These are phyloP conservation scores for Penicillium italicum DNA, from an alignment of 2,329 filamentous ascomycete genomes.

Conservation along the genomic window DNA sequence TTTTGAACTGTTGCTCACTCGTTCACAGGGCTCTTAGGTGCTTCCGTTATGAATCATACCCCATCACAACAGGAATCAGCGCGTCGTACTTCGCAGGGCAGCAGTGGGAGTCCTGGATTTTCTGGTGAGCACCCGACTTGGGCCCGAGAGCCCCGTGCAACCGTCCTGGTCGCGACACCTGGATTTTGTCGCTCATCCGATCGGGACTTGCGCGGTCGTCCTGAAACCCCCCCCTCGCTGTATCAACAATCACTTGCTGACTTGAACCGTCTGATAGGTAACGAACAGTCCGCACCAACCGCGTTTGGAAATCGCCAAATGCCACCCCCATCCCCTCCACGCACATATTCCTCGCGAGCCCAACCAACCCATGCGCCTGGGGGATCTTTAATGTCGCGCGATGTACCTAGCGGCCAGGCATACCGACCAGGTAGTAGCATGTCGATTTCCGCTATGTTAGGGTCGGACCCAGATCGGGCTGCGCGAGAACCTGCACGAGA, in stretches of 20 bases:
- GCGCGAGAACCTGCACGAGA: slow-evolving; percentile 45
- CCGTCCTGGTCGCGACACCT: slow-evolving; percentile 3
- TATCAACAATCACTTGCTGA: slow-evolving; percentile 3
- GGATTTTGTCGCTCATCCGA: slow-evolving; percentile 1
- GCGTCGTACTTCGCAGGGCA: slow-evolving; percentile 37
- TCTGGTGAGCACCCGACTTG: slow-evolving; percentile 34
- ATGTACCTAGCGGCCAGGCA: slow-evolving; percentile 51
- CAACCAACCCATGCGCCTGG: slow-evolving; percentile 40
- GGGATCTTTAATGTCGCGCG: slow-evolving; percentile 48
- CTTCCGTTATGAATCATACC: slow-evolving; percentile 38
- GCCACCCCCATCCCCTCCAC: slow-evolving; percentile 52
- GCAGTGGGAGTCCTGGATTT: slow-evolving; percentile 35
- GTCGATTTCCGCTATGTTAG: slow-evolving; percentile 71
- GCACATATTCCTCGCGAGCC: slow-evolving; percentile 44
- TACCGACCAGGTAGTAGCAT: slow-evolving; percentile 62
- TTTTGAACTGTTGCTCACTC: slow-evolving; percentile 22
- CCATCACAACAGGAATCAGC: slow-evolving; percentile 28
- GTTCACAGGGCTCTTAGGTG: slow-evolving; percentile 7
- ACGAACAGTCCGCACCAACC: slow-evolving; percentile 33
- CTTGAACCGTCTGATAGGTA: slow-evolving; percentile 17
- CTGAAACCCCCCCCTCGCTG: background rate
- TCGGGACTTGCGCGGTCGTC: slow-evolving; percentile 1
- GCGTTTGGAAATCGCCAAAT: slow-evolving; percentile 44
- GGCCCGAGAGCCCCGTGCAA: slow-evolving; percentile 13
- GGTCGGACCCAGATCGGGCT: slow-evolving; percentile 49